Evolutionary conservation across 352 stramenopile genomes (phyloP).

Genomic region (Phytophthora sp.): DNA sequence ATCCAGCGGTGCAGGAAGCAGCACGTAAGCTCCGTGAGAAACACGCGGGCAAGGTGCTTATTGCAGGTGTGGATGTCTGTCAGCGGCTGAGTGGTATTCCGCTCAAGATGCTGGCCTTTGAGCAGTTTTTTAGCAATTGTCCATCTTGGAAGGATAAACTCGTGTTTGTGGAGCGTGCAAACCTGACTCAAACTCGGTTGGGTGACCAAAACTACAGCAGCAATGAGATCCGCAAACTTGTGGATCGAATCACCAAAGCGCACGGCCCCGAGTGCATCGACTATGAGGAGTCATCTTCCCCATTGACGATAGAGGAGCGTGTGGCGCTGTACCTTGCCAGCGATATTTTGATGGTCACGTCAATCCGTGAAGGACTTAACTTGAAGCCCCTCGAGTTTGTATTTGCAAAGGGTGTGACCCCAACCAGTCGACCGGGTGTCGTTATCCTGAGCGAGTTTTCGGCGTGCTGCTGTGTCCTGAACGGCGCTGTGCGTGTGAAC

Average conservation of each 20-base stretch:
- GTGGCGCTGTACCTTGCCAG: slow-evolving; percentile 94
- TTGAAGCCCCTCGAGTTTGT: slow-evolving; percentile 97
- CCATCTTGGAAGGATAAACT: slow-evolving; percentile 94
- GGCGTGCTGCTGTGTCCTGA: slow-evolving; percentile 95
- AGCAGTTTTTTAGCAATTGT: slow-evolving; percentile 96
- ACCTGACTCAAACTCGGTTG: slow-evolving; percentile 87
- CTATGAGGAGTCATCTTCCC: slow-evolving; percentile 86
- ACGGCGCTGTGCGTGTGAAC: slow-evolving; percentile 96
- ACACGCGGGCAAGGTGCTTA: slow-evolving; percentile 92
- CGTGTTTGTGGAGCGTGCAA: slow-evolving; percentile 94
- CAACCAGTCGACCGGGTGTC: slow-evolving; percentile 87
- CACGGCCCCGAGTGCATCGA: slow-evolving; percentile 83
- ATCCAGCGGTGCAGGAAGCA: slow-evolving; percentile 79
- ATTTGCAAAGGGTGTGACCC: slow-evolving; percentile 73
- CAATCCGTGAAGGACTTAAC: slow-evolving; percentile 98
- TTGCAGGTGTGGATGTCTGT: slow-evolving; percentile 93
- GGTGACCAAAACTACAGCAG: slow-evolving; percentile 93
- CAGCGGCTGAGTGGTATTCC: slow-evolving; percentile 94
- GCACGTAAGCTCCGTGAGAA: slow-evolving; percentile 86
- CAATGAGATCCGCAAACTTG: slow-evolving; percentile 82
- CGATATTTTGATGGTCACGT: slow-evolving; percentile 96
- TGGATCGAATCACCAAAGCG: slow-evolving; percentile 76
- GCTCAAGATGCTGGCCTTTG: slow-evolving; percentile 96
- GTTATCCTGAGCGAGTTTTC: slow-evolving; percentile 98
- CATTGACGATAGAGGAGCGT: slow-evolving; percentile 90